These are phyloP conservation scores for Tulasnella sp. DNA, from an alignment of 768 basidiomycete genomes.

Conservation along the genomic window DNA sequence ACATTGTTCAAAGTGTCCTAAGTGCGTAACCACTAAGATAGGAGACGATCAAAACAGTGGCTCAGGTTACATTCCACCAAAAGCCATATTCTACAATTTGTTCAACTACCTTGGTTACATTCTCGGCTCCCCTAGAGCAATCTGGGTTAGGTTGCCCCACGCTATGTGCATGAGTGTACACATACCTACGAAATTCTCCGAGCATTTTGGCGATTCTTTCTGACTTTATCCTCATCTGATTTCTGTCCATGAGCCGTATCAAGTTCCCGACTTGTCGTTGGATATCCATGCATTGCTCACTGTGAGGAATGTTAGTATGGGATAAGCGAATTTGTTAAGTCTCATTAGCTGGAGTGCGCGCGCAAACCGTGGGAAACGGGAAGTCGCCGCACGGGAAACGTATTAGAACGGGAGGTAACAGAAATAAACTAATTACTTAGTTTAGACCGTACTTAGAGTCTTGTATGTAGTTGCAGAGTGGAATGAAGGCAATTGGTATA, in stretches of 20 bases:
- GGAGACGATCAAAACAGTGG: neutral
- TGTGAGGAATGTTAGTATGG: neutral
- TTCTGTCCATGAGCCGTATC: neutral
- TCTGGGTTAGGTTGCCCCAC: neutral
- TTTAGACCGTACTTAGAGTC: too few relatives aligned
- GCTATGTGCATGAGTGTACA: neutral
- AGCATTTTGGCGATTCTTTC: neutral
- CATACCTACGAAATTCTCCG: neutral
- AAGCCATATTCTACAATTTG: neutral
- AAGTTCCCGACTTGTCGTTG: neutral
- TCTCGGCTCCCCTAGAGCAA: neutral
- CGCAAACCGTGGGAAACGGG: too few relatives aligned
- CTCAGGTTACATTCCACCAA: neutral
- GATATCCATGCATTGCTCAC: neutral
- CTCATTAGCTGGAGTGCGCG: too few relatives aligned
- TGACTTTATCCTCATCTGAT: neutral
- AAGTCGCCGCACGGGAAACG: neutral
- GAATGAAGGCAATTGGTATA: too few relatives aligned
- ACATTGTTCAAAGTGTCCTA: neutral
- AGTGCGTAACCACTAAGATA: neutral
- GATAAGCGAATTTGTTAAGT: neutral
- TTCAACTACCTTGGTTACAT: neutral
- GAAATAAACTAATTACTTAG: too few relatives aligned
- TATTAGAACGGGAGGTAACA: too few relatives aligned
- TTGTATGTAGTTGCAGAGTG: too few relatives aligned